Base-by-base conservation (phyloP, 768 basidiomycete genomes). In the Lentinula boryana region DNA sequence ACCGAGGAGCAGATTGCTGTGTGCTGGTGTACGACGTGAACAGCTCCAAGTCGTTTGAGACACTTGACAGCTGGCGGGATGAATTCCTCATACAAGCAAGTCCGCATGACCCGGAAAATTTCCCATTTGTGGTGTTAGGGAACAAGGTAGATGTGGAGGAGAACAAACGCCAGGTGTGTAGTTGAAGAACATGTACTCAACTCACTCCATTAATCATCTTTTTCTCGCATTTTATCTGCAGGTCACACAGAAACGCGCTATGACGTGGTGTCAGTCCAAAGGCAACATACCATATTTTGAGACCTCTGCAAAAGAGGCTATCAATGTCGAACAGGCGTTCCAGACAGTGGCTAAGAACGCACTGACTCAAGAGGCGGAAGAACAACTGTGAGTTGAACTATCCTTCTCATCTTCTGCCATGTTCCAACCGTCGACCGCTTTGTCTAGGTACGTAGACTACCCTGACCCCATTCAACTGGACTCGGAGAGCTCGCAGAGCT, bases 141-240 rank as follows among this genome's bases (percentile, higher is more conserved):
- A 99, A 99, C 79, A 99, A 99, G 93, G 96, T 99, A 72, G 97
- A 99, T 72, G 93, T 98, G 69, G 97, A 98, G 78, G 97, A 98
- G 79, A 91, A 88, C 73, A 98, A 98, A 75, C 87, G 96, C 65
- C 95, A 97, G 86, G 95, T 94, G 60, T 63, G 83, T 68, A 18
- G 2, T 5, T 36, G 41, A 50, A 35, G 49, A 54, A 2, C 27
- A 41, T 40, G 60, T 2, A 43, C 58, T 9, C 50, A 23, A 46
- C 48, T 16, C 51, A 38, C 46, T 32, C 62, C 68, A 31, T 40
- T 21, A 66, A 56, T 31, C n/a, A 5, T 13, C 13, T 44, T 15
- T 18, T 44, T n/a, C 16, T 7, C n/a, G 12, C 43, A 16, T 44
- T 18, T 56, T 44, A 31, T 33, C 27, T 52, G 16, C 66, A 96